These are phyloP conservation scores for Lepiota venenata DNA, from an alignment of 768 basidiomycete genomes.

Conservation along the genomic window DNA sequence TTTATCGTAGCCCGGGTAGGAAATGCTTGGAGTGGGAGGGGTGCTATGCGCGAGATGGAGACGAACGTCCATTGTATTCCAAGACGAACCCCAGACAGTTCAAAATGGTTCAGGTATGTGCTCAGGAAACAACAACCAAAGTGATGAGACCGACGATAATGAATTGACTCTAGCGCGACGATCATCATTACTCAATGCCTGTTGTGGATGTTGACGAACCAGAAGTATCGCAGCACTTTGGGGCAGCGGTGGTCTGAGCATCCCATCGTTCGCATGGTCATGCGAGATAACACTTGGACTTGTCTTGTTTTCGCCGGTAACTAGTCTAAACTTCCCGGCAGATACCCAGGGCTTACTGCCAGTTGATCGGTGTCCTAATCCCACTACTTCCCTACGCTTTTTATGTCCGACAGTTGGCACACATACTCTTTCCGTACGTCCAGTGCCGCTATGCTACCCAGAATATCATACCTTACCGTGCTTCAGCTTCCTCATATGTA, in stretches of 20 bases:
- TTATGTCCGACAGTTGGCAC: not conserved
- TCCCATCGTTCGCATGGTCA: not conserved
- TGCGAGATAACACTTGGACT: not conserved
- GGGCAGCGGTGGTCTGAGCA: not conserved
- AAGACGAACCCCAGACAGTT: not conserved
- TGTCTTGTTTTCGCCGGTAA: not conserved
- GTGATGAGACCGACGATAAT: no score
- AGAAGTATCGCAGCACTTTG: not conserved
- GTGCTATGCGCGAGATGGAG: not conserved
- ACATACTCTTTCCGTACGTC: not conserved
- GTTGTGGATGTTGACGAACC: not conserved
- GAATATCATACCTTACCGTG: not conserved
- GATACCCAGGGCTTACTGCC: not conserved
- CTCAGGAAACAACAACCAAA: not conserved
- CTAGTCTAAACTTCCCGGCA: no score
- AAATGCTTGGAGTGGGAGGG: slow-evolving; percentile 1
- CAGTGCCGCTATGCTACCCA: not conserved
- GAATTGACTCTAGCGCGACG: not conserved
- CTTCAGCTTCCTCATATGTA: not conserved
- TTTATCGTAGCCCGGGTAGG: not conserved
- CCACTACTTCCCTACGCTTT: not conserved
- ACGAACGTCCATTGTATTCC: not conserved
- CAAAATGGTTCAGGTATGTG: slow-evolving; percentile 4
- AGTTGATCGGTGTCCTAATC: not conserved
- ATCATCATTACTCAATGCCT: not conserved